phyloP scores from a whole-genome alignment of 192 early-diverging fungal genomes.

The Podila minutissima region DNA sequence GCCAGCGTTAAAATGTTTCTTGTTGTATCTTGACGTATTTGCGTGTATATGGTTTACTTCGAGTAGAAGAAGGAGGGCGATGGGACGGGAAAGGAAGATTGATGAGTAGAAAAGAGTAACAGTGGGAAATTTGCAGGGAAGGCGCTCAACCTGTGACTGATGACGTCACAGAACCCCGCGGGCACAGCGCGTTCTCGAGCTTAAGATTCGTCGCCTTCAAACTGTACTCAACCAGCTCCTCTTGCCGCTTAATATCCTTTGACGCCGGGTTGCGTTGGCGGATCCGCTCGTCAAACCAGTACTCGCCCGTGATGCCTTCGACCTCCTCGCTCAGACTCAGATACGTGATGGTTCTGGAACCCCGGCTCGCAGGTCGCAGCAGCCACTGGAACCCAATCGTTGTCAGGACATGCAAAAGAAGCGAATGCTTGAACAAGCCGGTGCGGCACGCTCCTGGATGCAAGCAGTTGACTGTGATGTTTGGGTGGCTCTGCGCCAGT shows the following conservation, averaged over 20 bases:
- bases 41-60: no score
- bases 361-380: constrained; percentile 21
- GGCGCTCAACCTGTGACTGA: no score
- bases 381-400: constrained; percentile 36
- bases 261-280: constrained; percentile 33
- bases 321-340: constrained; percentile 46
- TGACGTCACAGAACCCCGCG: no score
- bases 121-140: no score
- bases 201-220: constrained; percentile 8
- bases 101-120: no score
- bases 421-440: constrained; percentile 22
- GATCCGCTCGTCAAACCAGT: constrained; percentile 50
- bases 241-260: constrained; percentile 16
- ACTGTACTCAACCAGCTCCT: constrained; percentile 31
- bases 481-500: constrained; percentile 17
- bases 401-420: constrained; percentile 35
- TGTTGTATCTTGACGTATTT: no score
- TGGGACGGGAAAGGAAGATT: no score
- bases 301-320: constrained; percentile 43
- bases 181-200: not conserved
- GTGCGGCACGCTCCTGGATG: constrained; percentile 41
- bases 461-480: constrained; percentile 41
- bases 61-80: no score
- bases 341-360: constrained; percentile 33
- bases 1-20: no score